Percentiles rank a stretch among this genome's conserved stretches.
Evolutionary conservation across 2,329 filamentous ascomycete species (phyloP).

Genomic region (Bisporella sp.): DNA sequence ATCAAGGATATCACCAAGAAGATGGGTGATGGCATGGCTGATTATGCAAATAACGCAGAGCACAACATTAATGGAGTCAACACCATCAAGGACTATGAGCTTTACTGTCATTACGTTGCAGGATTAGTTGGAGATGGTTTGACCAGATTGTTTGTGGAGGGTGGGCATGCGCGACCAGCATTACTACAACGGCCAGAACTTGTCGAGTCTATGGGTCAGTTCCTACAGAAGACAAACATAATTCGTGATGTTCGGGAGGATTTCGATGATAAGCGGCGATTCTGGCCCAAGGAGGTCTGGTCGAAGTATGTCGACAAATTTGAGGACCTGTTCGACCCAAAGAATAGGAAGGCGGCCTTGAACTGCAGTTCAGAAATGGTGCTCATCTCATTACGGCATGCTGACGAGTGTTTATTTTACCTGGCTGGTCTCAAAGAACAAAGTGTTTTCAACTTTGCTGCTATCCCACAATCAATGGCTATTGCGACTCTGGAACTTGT

Average conservation of each 20-base stretch:
- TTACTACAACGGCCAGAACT: conserved; percentile 72
- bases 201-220: conserved; percentile 93
- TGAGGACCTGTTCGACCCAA: conserved; percentile 80
- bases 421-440: conserved; percentile 92
- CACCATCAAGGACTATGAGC: conserved; percentile 82
- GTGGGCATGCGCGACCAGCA: conserved; percentile 77
- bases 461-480: conserved; percentile 95
- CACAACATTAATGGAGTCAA: conserved; percentile 73
- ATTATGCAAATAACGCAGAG: conserved; percentile 82
- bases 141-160: conserved; percentile 83
- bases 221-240: conserved; percentile 98
- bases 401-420: conserved; percentile 94
- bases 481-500: conserved; percentile 89
- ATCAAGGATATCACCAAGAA: conserved; percentile 88
- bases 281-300: conserved; percentile 97
- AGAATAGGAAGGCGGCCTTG: conserved; percentile 70
- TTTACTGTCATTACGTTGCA: conserved; percentile 98
- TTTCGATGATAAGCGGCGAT: conserved; percentile 76
- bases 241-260: conserved; percentile 94
- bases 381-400: conserved; percentile 77
- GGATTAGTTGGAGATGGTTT: conserved; percentile 93
- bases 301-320: conserved; percentile 87
- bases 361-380: conserved; percentile 93
- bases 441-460: conserved; percentile 98
- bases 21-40: conserved; percentile 99